Conservation (phyloP, 2,329 filamentous ascomycete species). For the Tolypocladium amazonense region DNA sequence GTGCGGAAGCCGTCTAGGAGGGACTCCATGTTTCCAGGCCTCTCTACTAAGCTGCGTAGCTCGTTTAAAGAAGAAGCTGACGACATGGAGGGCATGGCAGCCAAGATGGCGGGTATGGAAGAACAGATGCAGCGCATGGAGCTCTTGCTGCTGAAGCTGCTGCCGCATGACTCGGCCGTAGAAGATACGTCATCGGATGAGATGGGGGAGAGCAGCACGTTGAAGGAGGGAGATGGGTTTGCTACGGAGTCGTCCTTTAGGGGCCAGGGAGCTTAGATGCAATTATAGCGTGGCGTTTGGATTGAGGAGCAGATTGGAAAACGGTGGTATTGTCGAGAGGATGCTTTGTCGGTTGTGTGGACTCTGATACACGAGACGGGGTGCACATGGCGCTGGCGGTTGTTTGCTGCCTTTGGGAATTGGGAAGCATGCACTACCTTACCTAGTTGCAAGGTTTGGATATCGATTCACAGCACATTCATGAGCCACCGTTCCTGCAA, state of each 20-base stretch:
- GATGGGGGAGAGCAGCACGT: slow-evolving; percentile 17
- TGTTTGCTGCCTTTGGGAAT: not conserved
- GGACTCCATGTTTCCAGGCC: slow-evolving; percentile 46
- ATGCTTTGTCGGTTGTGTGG: not conserved
- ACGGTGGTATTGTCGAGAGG: not conserved
- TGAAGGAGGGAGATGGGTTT: slow-evolving; percentile 14
- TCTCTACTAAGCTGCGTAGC: slow-evolving; percentile 35
- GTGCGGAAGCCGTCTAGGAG: slow-evolving; percentile 29
- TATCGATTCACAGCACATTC: not conserved
- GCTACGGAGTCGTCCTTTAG: slow-evolving; percentile 19
- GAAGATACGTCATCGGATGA: slow-evolving; percentile 15
- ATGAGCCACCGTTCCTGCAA: not conserved
- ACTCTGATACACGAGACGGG: not conserved
- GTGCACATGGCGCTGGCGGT: not conserved
- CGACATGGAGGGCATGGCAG: slow-evolving; percentile 31
- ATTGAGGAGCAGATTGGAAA: not conserved
- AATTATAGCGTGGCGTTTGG: not conserved
- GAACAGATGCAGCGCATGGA: slow-evolving; percentile 37
- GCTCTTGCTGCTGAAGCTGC: slow-evolving; percentile 30
- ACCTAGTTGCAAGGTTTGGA: not conserved
- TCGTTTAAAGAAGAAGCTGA: slow-evolving; percentile 34
- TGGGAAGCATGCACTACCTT: not conserved
- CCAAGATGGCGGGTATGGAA: slow-evolving; percentile 39
- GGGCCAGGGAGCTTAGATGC: slow-evolving; percentile 2
- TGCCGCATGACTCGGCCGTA: slow-evolving; percentile 16